Evolutionary conservation across 1,284 basidiomycete species (phyloP), one percentile per base, ranked within the genome.

Genomic region (Bondarzewia mesenterica): DNA sequence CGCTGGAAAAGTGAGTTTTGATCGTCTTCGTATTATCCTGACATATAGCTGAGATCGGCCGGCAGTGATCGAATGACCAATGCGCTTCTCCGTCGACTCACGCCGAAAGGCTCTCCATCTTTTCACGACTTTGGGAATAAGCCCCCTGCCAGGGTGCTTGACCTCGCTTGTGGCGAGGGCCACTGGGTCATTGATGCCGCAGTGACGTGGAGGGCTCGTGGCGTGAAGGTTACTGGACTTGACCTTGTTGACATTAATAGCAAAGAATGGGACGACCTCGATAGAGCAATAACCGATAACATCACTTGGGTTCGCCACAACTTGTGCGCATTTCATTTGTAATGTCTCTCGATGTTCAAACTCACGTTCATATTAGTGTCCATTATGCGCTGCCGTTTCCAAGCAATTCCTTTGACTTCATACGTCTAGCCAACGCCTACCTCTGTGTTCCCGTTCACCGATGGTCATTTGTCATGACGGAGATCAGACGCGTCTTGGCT

Each of bases 101-200:
- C 71, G 45, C 61, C 68, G 2, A 68, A 64, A 7, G 67, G 69
- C 7, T 71, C 69, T 0, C 84, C 82, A 0, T 75, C 74, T 4
- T 87, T 88, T 56, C 70, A 76, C 48, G 65, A 77, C 52, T 80
- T 75, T 54, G 64, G 68, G n/a, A 68, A 70, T 38, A 68, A 65
- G 22, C 69, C 71, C 1, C 84, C 84, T 1, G 54, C 60, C 1
- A 64, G 66, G n/a, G 77, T 82, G 23, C 71, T 89, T 8, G 85
- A 88, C 57, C 64, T 89, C 15, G 85, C 85, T 5, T 87, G 84
- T 62, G 85, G 85, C 4, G 58, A 73, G 46, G 85, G 85, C 1
- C 58, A 72, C 38, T 89, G 85, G 85, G 68, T 78, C 2, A 54
- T 77, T 0, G 69, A 78, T 39, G 79, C 84, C 3, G 75, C 82